Evolutionary conservation across 2,329 filamentous ascomycete species (phyloP).

Genomic region (Byssoonygena ceratinophila): DNA sequence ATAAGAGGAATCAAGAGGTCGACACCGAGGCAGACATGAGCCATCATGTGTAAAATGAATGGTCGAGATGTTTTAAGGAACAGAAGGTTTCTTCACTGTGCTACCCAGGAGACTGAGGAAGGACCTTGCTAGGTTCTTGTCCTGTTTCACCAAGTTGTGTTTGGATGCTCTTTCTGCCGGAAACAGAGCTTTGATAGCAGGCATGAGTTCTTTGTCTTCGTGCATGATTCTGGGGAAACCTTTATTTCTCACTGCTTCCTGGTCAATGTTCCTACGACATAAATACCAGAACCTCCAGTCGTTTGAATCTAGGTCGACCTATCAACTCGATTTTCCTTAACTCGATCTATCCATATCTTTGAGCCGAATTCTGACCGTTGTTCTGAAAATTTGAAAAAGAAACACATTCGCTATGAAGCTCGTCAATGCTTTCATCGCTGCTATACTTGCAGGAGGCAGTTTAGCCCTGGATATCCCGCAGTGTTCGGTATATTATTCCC

Average conservation of each 20-base stretch:
- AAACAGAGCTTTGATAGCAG: too few relatives aligned
- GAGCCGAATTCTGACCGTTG: not conserved
- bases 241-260: not conserved
- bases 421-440: not conserved
- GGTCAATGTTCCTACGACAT: not conserved
- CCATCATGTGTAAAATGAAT: too few relatives aligned
- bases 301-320: not conserved
- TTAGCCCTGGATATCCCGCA: not conserved
- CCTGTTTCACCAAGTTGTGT: not conserved
- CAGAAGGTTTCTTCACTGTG: not conserved
- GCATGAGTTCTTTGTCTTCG: not conserved
- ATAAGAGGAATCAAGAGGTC: too few relatives aligned
- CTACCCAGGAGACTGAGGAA: not conserved
- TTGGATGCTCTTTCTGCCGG: not conserved
- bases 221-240: not conserved
- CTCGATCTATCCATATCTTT: conserved; percentile 2
- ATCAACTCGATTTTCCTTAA: not conserved
- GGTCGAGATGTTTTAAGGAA: not conserved
- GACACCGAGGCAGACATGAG: too few relatives aligned
- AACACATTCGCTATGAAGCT: conserved; percentile 3
- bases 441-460: not conserved
- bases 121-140: not conserved
- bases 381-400: not conserved
- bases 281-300: not conserved
- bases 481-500: not conserved